Evolutionary conservation across 345 rosid genomes (phyloP).

Genomic region (Kernera saxatilis): DNA sequence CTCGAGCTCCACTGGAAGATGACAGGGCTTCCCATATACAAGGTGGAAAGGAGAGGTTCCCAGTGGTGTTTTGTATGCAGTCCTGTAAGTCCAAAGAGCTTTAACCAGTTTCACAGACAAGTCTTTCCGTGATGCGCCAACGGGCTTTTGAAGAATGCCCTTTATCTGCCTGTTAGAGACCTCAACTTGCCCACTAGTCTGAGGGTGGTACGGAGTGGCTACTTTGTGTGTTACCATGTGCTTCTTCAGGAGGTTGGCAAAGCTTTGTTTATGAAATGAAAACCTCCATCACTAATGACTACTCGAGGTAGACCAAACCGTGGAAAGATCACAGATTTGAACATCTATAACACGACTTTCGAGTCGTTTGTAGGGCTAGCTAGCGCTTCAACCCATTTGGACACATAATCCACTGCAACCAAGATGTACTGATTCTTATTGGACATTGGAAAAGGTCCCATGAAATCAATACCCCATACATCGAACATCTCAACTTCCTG

Average conservation of each 20-base stretch:
- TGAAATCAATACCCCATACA: not conserved
- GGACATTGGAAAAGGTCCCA: not conserved
- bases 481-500: not conserved
- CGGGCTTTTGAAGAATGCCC: no score
- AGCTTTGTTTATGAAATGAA: not conserved
- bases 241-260: not conserved
- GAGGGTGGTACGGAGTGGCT: not conserved
- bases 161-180: no score
- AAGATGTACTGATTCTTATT: not conserved
- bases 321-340: no score
- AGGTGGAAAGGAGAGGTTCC: not conserved
- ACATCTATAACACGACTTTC: no score
- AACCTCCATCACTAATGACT: not conserved
- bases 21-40: not conserved
- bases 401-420: not conserved
- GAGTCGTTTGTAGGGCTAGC: no score
- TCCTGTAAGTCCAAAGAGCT: not conserved
- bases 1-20: not conserved
- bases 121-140: not conserved
- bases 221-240: not conserved
- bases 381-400: not conserved
- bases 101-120: not conserved
- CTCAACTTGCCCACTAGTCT: no score
- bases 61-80: not conserved
- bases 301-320: not conserved